Percentiles rank a stretch among this genome's conserved stretches.
Evolutionary conservation across 1,284 basidiomycete species (phyloP).

Genomic region (Puccinia novopanici): DNA sequence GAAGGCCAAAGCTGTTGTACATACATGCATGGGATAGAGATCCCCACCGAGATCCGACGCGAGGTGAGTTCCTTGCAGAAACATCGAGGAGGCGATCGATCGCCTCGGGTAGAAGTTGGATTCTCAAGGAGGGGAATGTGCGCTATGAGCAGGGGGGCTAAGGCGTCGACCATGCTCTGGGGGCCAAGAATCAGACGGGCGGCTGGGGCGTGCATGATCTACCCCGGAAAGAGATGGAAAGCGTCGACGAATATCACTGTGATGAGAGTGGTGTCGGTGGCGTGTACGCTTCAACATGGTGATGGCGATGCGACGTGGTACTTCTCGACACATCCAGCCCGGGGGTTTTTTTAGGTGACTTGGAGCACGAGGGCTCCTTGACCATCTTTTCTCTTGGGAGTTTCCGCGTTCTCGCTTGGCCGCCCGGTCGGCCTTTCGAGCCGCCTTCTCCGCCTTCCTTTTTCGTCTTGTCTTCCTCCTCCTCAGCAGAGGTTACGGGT

Average conservation of each 20-base stretch:
- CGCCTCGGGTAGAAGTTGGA: neutral
- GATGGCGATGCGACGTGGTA: neutral
- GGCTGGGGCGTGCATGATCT: conserved; percentile 1
- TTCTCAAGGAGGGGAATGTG: conserved; percentile 13
- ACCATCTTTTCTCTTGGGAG: neutral
- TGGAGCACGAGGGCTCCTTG: neutral
- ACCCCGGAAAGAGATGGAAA: neutral
- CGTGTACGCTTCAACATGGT: neutral
- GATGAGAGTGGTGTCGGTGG: conserved; percentile 1
- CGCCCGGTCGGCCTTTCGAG: conserved; percentile 33
- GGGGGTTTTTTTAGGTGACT: neutral
- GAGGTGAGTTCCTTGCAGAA: too few species aligned
- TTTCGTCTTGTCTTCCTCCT: neutral
- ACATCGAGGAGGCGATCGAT: neutral
- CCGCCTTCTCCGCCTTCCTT: conserved; percentile 40
- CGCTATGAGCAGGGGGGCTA: conserved; percentile 6
- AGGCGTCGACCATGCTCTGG: neutral
- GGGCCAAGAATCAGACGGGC: neutral
- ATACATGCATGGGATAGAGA: too few species aligned
- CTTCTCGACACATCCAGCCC: neutral
- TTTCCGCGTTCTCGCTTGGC: conserved; percentile 15
- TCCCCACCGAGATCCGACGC: too few species aligned
- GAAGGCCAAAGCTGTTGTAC: neutral
- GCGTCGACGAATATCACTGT: neutral
- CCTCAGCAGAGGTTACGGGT: neutral